A percentile compares a stretch with the other conserved stretches of the same genome.
These are phyloP conservation scores for Rasamsonia emersonii DNA, from an alignment of 2,329 filamentous ascomycete genomes.

Conservation along the genomic window DNA sequence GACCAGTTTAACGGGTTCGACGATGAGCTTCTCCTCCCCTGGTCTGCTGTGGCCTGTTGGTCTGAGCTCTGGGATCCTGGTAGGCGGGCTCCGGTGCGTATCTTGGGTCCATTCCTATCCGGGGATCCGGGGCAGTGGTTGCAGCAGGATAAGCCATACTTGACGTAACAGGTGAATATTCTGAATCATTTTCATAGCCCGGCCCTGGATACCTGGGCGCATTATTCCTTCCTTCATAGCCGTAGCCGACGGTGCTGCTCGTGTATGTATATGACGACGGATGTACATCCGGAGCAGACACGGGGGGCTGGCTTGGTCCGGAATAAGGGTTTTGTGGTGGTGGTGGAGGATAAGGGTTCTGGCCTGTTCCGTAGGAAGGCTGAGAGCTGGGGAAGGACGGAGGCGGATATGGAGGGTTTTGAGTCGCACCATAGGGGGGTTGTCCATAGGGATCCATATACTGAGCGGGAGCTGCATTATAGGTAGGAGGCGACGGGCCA, in stretches of 20 bases:
- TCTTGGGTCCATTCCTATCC: conserved; percentile 36
- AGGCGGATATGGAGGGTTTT: conserved; percentile 25
- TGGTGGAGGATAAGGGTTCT: conserved; percentile 27
- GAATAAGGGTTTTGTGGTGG: conserved; percentile 10
- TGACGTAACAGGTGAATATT: conserved; percentile 33
- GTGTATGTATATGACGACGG: conserved; percentile 30
- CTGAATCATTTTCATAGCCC: conserved; percentile 33
- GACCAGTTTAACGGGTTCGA: conserved; percentile 24
- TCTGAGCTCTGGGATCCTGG: conserved; percentile 20
- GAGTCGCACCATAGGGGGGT: conserved; percentile 22
- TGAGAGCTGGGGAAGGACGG: conserved; percentile 25
- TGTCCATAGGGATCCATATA: conserved; percentile 29
- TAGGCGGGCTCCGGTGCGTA: conserved; percentile 32
- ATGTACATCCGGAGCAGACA: conserved; percentile 30
- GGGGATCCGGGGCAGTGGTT: conserved; percentile 32
- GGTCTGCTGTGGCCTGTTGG: conserved; percentile 30
- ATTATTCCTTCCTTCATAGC: conserved; percentile 30
- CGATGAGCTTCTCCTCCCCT: conserved; percentile 31
- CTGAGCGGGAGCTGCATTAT: conserved; percentile 25
- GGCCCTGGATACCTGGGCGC: conserved; percentile 34
- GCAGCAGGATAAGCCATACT: conserved; percentile 31
- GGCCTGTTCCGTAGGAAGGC: conserved; percentile 26
- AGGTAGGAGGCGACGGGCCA: conserved; percentile 29
- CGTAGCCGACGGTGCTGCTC: conserved; percentile 20
- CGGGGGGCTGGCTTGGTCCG: conserved; percentile 26